Base-by-base conservation (phyloP, 176 grass and related monocot species). In the Oryza australiensis region DNA sequence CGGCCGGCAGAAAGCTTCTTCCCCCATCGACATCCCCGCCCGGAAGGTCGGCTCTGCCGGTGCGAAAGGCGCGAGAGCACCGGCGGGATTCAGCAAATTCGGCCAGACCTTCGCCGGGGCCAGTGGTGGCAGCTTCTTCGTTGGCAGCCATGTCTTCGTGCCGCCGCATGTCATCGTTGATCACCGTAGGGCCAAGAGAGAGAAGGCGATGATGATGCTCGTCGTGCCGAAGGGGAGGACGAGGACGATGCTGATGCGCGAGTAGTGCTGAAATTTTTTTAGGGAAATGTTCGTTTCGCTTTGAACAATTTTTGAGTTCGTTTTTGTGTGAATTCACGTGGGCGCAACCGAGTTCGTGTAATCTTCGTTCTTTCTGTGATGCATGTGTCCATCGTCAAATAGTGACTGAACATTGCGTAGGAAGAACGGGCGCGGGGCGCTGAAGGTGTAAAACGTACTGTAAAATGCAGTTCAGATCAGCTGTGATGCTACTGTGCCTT, bases 131-230 rank as follows among this genome's bases (percentile, higher is more conserved):
- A 85, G 77, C 82, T 1, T 81, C 26, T 40, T 65, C 51, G 3
- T 85, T 51, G 82, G 82, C 20, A 81, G 82, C 82, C 77, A 89
- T 0, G 77, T 72, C 7, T 76, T 89, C 72, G 34, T 89, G 72
- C 87, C 77, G 55, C 82, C 82, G 55, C 77, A 89, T 27, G 88
- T 78, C n/a, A 73, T 86, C 79, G 35, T 86, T 34, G 78, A 78
- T 20, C 55, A 60, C 55, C 73, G 66, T 83, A 86, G 83, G 26
- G 79, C 45, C 45, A 86, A 78, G 57, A 67, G 78, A 62, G 73
- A 86, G 5, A 49, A 59, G 73, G 45, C 78, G 32, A 45, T 77
- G 83, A 28, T 67, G 78, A 72, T 86, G 78, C 73, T 72, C 22
- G 5, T 60, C 20, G 78, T 77, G 43, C 83, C 71, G 4, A 88